phyloP scores from a whole-genome alignment of 495 filamentous ascomycete genomes.

The Ramalina peruviana region DNA sequence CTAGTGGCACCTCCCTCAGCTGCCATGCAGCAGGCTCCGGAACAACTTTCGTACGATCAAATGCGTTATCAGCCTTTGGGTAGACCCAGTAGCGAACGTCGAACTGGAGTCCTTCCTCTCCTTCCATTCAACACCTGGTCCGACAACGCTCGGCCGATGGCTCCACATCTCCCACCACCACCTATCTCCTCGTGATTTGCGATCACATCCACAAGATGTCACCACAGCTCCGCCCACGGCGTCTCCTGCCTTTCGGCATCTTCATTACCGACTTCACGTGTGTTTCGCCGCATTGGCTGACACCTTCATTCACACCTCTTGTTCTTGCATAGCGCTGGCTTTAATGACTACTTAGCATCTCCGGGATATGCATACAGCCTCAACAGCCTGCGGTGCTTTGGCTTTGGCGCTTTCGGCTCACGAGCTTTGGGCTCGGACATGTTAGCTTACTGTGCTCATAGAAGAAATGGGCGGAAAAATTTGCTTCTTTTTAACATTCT shows the following conservation, averaged over 20 bases:
- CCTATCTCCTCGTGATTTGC: neutral
- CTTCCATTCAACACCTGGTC: conserved; percentile 34
- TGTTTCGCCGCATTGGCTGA: neutral
- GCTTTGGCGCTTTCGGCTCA: too few relatives aligned
- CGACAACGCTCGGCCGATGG: conserved; percentile 18
- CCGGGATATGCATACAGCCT: too few relatives aligned
- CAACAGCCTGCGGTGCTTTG: too few relatives aligned
- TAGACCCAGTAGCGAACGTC: conserved; percentile 56
- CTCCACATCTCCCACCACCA: conserved; percentile 9
- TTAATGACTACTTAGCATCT: too few relatives aligned
- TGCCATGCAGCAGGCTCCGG: conserved; percentile 58
- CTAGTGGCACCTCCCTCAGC: conserved; percentile 75
- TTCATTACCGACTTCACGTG: neutral
- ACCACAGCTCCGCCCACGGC: neutral
- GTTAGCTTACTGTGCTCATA: too few relatives aligned
- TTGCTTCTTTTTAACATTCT: too few relatives aligned
- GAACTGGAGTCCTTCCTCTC: conserved; percentile 74
- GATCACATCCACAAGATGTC: too few relatives aligned
- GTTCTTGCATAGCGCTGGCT: neutral
- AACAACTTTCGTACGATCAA: conserved; percentile 50
- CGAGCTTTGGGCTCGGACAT: too few relatives aligned
- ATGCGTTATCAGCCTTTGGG: conserved; percentile 95
- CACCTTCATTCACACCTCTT: too few relatives aligned
- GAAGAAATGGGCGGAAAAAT: too few relatives aligned
- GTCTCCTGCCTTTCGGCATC: neutral